These are phyloP conservation scores for Sphagnum tenellum DNA, from an alignment of 225 moss, liverwort and hornwort genomes.

Conservation along the genomic window DNA sequence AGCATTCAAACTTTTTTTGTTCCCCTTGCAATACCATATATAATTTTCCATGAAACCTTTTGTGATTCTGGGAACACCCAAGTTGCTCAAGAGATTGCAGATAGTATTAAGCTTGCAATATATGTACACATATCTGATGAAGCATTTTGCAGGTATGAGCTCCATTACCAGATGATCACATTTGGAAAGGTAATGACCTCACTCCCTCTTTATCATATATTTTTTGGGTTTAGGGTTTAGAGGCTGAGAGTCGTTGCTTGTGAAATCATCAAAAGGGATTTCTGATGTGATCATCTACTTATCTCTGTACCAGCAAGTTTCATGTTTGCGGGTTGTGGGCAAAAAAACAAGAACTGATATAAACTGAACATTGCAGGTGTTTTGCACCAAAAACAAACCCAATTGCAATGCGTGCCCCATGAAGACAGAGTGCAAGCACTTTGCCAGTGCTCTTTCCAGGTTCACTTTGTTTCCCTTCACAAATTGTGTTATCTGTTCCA, in stretches of 20 bases:
- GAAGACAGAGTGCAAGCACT: conserved; percentile 67
- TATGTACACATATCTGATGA: neutral
- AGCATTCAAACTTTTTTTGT: neutral
- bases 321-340: no score
- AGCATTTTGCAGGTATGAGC: conserved; percentile 57
- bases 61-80: no score
- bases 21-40: no score
- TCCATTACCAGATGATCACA: conserved; percentile 98
- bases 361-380: conserved; percentile 36
- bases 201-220: neutral
- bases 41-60: no score
- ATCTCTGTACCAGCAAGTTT: no score
- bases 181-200: conserved; percentile 68
- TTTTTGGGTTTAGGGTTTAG: no score
- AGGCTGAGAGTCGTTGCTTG: no score
- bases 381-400: conserved; percentile 93
- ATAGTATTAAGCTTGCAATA: neutral
- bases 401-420: conserved; percentile 93
- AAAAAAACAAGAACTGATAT: no score
- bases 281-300: no score
- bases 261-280: no score
- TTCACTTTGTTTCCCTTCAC: conserved; percentile 2
- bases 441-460: conserved; percentile 66
- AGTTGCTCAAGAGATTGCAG: no score
- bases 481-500: no score